Evolutionary conservation across 2,329 filamentous ascomycete genomes (phyloP).

Genomic region (Triangularia verruculosa): DNA sequence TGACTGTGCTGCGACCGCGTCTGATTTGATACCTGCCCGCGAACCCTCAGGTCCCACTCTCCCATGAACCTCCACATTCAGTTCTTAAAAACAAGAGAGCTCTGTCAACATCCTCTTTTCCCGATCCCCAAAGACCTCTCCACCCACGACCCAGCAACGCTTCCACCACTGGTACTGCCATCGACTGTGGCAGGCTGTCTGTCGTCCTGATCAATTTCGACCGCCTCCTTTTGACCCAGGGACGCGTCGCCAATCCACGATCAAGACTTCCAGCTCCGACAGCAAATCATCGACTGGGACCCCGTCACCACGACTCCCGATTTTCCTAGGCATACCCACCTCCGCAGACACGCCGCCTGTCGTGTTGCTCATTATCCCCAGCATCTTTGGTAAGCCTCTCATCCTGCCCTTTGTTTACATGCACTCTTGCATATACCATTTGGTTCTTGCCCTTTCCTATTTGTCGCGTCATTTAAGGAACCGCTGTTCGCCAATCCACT

Average conservation of each 20-base stretch:
- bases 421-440: neutral
- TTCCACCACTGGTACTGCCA: constrained; percentile 14
- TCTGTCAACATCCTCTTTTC: constrained; percentile 23
- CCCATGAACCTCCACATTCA: constrained; percentile 29
- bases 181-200: constrained; percentile 16
- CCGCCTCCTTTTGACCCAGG: constrained; percentile 5
- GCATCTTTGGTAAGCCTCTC: constrained; percentile 21
- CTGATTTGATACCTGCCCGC: constrained; percentile 24
- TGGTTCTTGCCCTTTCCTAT: neutral
- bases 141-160: constrained; percentile 13
- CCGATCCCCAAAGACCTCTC: constrained; percentile 20
- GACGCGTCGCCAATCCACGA: constrained; percentile 13
- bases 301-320: constrained; percentile 12
- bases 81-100: constrained; percentile 31
- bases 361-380: constrained; percentile 14
- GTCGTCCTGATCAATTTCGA: constrained; percentile 16
- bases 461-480: constrained; percentile 10
- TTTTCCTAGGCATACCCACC: constrained; percentile 15
- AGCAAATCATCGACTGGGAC: constrained; percentile 6
- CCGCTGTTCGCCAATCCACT: neutral
- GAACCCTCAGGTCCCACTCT: constrained; percentile 20
- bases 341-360: constrained; percentile 15
- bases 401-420: neutral
- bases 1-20: constrained; percentile 18
- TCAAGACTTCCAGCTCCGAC: neutral